Evolutionary conservation across 1,284 basidiomycete genomes (phyloP).

Genomic region (Xanthoconium separans): DNA sequence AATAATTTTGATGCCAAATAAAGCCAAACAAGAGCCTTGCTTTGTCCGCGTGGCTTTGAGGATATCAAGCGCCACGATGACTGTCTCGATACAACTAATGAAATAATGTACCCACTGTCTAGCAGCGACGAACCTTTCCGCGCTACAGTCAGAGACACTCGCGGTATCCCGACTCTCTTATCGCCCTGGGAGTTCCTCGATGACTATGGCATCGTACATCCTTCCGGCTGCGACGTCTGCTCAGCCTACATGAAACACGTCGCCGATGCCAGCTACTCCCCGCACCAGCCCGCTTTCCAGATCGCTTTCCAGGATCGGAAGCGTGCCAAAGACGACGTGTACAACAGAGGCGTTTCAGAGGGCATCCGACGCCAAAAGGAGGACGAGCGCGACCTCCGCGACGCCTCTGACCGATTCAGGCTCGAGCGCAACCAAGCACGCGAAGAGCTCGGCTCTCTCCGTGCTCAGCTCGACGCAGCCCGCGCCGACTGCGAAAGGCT

Average conservation of each 20-base stretch:
- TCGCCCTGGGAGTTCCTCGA: slow-evolving; percentile 41
- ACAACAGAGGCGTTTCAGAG: slow-evolving; percentile 32
- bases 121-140: slow-evolving; percentile 34
- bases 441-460: slow-evolving; percentile 34
- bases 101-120: slow-evolving; percentile 33
- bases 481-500: slow-evolving; percentile 37
- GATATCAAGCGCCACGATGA: slow-evolving; percentile 30
- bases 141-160: slow-evolving; percentile 26
- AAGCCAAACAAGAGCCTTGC: slow-evolving; percentile 26
- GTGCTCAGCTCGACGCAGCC: slow-evolving; percentile 36
- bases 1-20: slow-evolving; percentile 13
- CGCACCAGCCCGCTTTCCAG: slow-evolving; percentile 37
- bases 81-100: not conserved
- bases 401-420: slow-evolving; percentile 33
- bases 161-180: slow-evolving; percentile 32
- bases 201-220: slow-evolving; percentile 43
- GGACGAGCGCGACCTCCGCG: slow-evolving; percentile 33
- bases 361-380: slow-evolving; percentile 35
- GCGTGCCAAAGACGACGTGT: slow-evolving; percentile 32
- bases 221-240: slow-evolving; percentile 39
- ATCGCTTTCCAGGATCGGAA: slow-evolving; percentile 41
- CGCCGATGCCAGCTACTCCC: slow-evolving; percentile 38
- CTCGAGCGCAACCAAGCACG: slow-evolving; percentile 34
- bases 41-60: slow-evolving; percentile 28
- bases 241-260: slow-evolving; percentile 42